phyloP scores from a whole-genome alignment of 2,329 filamentous ascomycete genomes.

The Fusarium nygamai region DNA sequence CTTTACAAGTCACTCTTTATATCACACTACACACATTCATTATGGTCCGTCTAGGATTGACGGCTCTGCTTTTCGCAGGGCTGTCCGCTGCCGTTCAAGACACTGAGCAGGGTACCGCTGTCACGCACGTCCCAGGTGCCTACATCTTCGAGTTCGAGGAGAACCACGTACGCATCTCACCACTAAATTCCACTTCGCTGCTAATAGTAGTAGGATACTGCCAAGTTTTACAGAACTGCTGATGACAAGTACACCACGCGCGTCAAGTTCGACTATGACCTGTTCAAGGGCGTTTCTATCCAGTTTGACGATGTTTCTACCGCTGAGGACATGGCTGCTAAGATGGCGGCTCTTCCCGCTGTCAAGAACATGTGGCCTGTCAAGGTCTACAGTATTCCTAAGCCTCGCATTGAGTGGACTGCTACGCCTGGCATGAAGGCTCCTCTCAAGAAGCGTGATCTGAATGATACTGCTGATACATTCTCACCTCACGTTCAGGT shows the following conservation, averaged over 20 bases:
- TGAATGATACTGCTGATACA: slow-evolving; percentile 43
- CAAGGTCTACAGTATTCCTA: slow-evolving; percentile 56
- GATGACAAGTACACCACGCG: slow-evolving; percentile 40
- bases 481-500: slow-evolving; percentile 64
- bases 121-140: slow-evolving; percentile 50
- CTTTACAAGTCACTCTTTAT: slow-evolving; percentile 9
- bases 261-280: slow-evolving; percentile 58
- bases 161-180: slow-evolving; percentile 51
- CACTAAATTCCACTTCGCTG: fast-evolving
- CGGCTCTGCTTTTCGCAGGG: slow-evolving; percentile 29
- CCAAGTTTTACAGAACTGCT: slow-evolving; percentile 23
- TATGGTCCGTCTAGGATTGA: slow-evolving; percentile 26
- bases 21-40: background rate
- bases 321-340: slow-evolving; percentile 54
- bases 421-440: slow-evolving; percentile 14
- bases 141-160: slow-evolving; percentile 66
- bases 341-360: slow-evolving; percentile 54
- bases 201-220: slow-evolving; percentile 50
- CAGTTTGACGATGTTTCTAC: slow-evolving; percentile 58
- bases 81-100: slow-evolving; percentile 13
- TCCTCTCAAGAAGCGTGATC: slow-evolving; percentile 19
- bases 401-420: slow-evolving; percentile 49
- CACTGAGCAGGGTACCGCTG: slow-evolving; percentile 11
- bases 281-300: slow-evolving; percentile 66
- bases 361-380: slow-evolving; percentile 63